Base-by-base conservation (phyloP, 305 asterid species). In the Fraxinus floribunda region DNA sequence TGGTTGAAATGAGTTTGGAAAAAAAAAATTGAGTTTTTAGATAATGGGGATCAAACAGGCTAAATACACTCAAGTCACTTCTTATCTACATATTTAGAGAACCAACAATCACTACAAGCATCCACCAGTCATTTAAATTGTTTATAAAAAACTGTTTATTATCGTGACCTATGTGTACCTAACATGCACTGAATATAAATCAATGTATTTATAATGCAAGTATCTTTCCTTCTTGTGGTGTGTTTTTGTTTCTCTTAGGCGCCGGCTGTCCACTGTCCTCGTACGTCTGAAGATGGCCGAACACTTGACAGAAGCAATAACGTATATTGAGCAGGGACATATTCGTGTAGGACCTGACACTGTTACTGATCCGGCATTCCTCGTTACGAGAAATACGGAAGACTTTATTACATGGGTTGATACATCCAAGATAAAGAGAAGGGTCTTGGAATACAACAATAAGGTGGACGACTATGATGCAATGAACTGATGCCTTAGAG, bases 331-430 rank as follows among this genome's bases (percentile, higher is more conserved):
- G 68, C 98, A 96, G 84, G 98, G 98, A 77, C 99, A 96, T 88
- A 84, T 94, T 82, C 97, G 99, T 20, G 97, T 96, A 13, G 99
- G 99, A 79, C 98, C 99, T 0, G 97, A 96, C 35, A 93, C 98
- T 5, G 86, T 94, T 49, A 89, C 92, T 1, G 98, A 96, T 74
- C 93, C 94, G 52, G 97, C 99, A 7, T 93, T 87, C 87, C 95
- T 91, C 46, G 96, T 96, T 13, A 94, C 98, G 7, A 91, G 98
- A 88, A 96, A 92, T 44, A 94, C 93, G 97, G 97, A 96, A 86
- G 99, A 96, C 91, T 93, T 94, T 24, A 80, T 96, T 76, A 96
- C 99, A n/a, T 94, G 99, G 99, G 98, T 94, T 0, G 99, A 96
- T 86, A 90, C 98, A 29, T 96, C 98, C 0, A 96, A 93, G 95